These are phyloP conservation scores for Pythium aristosporum DNA, from an alignment of 352 stramenopile genomes.

Conservation along the genomic window DNA sequence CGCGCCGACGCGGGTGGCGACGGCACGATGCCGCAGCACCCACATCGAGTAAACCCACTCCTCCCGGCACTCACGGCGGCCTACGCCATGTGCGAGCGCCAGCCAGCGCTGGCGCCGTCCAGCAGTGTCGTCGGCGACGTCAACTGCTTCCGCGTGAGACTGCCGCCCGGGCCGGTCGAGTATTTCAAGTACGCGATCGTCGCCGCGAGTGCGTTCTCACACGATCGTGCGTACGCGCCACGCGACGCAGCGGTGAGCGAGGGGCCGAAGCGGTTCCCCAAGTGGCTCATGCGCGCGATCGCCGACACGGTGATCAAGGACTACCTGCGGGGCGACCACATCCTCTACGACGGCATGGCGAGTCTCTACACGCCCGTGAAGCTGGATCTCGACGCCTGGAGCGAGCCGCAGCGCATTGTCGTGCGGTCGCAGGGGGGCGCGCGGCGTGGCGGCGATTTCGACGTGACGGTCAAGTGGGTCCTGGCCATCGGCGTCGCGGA, in stretches of 20 bases:
- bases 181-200: slow-evolving; percentile 1
- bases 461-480: neutral
- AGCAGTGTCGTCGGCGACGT: neutral
- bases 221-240: neutral
- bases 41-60: neutral
- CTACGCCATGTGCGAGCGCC: neutral
- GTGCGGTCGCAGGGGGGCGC: neutral
- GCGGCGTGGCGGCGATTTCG: neutral
- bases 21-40: neutral
- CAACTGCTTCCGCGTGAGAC: neutral
- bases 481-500: neutral
- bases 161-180: neutral
- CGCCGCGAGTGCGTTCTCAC: neutral
- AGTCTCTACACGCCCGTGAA: neutral
- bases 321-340: neutral
- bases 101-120: neutral
- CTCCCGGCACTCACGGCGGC: neutral
- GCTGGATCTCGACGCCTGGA: neutral
- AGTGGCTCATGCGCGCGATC: slow-evolving; percentile 6
- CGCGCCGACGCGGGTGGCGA: neutral
- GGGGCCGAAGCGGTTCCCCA: neutral
- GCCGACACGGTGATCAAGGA: neutral
- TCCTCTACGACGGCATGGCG: neutral
- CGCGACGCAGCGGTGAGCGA: neutral
- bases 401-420: neutral